Conservation (phyloP, 306 rosid species). For the Casuarina glauca region DNA sequence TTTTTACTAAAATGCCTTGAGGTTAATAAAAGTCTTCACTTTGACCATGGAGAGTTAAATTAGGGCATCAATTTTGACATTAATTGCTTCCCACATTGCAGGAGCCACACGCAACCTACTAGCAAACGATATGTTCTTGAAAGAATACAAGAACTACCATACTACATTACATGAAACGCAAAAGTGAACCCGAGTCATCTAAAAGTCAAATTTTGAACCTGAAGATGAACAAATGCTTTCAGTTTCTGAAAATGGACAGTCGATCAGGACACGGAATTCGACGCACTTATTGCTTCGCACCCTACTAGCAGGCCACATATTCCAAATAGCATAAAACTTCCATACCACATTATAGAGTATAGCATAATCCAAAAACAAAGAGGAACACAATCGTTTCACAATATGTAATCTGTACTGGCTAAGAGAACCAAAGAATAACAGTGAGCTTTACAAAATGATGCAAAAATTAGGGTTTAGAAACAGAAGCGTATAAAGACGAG, state of each 20-base stretch:
- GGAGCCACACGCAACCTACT: no score
- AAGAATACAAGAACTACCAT: no score
- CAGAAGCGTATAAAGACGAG: neutral
- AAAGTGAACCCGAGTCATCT: neutral
- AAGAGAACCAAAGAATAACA: neutral
- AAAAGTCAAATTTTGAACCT: neutral
- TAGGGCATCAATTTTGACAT: neutral
- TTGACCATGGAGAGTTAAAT: no score
- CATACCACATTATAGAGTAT: neutral
- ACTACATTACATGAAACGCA: no score
- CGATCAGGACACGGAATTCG: no score
- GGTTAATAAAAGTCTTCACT: neutral
- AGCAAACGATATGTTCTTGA: no score
- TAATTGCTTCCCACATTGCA: neutral
- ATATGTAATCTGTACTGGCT: neutral
- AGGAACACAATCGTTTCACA: neutral
- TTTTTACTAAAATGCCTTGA: neutral
- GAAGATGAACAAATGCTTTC: no score
- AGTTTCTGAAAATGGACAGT: no score
- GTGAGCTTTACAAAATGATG: no score
- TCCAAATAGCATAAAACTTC: no score
- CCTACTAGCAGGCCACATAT: no score
- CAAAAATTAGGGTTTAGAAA: neutral
- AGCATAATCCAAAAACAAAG: neutral
- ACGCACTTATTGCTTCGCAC: no score